Conservation (phyloP, 2,329 filamentous ascomycete species). For the Chrysoporthe deuterocubensis region DNA sequence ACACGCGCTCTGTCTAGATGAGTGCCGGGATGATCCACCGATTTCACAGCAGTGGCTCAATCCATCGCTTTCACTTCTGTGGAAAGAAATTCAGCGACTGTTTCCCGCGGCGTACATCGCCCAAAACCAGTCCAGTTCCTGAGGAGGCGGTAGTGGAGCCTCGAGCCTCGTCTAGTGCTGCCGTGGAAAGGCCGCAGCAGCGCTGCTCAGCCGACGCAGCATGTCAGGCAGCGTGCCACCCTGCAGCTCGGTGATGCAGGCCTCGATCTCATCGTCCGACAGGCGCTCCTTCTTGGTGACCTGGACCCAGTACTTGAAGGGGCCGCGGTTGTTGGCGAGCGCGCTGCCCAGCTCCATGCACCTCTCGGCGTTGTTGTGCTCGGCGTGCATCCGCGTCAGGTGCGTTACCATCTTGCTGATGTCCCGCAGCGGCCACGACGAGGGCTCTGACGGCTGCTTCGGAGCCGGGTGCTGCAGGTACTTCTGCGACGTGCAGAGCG, state of each 20-base stretch:
- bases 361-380: conserved; percentile 47
- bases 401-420: conserved; percentile 53
- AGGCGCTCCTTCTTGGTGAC: conserved; percentile 45
- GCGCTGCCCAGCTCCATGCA: conserved; percentile 49
- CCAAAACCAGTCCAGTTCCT: too few species aligned
- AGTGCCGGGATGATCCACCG: too few species aligned
- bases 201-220: conserved; percentile 41
- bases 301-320: conserved; percentile 53
- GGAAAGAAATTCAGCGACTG: too few species aligned
- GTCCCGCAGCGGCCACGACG: conserved; percentile 52
- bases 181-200: conserved; percentile 41
- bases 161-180: not conserved
- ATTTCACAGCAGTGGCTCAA: too few species aligned
- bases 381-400: conserved; percentile 50
- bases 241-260: conserved; percentile 43
- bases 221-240: conserved; percentile 42
- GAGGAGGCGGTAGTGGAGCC: not conserved
- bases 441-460: conserved; percentile 48
- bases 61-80: too few species aligned
- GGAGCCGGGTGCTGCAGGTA: conserved; percentile 46
- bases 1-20: too few species aligned
- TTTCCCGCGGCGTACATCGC: too few species aligned
- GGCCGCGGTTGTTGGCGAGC: conserved; percentile 48
- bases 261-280: conserved; percentile 40
- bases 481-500: conserved; percentile 48